Evolutionary conservation across 352 stramenopile species (phyloP), one percentile per base, ranked within the genome.

Genomic region (Phytopythium mirpurense): DNA sequence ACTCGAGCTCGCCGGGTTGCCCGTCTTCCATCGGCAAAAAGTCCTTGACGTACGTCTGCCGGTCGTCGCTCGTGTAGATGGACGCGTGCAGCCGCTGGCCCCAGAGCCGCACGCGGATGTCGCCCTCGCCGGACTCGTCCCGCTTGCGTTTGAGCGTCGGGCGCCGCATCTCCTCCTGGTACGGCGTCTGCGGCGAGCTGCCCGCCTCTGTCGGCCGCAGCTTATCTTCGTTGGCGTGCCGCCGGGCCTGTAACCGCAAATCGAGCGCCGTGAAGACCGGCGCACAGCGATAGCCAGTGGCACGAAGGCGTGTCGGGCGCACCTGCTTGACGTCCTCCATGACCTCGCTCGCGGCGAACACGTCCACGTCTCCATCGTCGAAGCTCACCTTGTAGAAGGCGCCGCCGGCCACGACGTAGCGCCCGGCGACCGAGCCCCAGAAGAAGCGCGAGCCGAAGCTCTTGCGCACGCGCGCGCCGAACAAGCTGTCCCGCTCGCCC

Each of bases 371-470:
- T 35, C 82, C 82, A 38, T 92, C 82, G 35, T 92, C 82, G 54
- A 92, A 92, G 64, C 70, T 77, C 38, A 92, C 64, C 51, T 92
- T 92, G 62, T 89, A 92, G 47, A 92, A 90, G 0, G 72, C 51
- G 10, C 65, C 74, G 1, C 65, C 62, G 0, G 56, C 57, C 31
- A 92, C 60, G 45, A 68, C 58, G 56, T 92, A 92, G 41, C 67
- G 71, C 34, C 62, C 61, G 32, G 89, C 65, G 0, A 92, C 54
- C 1, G 68, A 69, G 16, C 79, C 82, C 82, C 82, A 88, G 63
- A 92, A 92, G 32, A 59, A 65, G 35, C 73, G 75, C 44, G 67
- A 55, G 26, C 77, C 78, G 48, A 92, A 92, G 54, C 57, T 87
- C 56, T 88, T 89, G 38, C 82, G 78, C 5, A 90, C 59, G 3